Percentiles rank a stretch among this genome's conserved stretches.
Evolutionary conservation across 768 basidiomycete genomes (phyloP).

Genomic region (Hemileccinum rubropunctum): DNA sequence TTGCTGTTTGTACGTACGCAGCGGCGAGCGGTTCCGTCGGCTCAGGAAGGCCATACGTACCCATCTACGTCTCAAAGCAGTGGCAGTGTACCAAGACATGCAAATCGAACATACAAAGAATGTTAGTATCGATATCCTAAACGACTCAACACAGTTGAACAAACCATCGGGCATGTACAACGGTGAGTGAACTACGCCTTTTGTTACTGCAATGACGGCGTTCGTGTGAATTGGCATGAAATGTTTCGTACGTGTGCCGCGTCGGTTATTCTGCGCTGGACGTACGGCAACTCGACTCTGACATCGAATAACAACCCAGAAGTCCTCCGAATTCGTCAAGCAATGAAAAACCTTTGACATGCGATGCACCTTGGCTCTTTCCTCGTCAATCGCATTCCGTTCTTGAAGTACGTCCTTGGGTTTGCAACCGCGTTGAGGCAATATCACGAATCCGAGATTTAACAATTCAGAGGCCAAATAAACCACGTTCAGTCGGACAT

Average conservation of each 20-base stretch:
- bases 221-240: not conserved
- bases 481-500: conserved; percentile 40
- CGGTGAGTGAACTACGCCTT: conserved; percentile 35
- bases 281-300: conserved; percentile 26
- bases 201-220: not conserved
- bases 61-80: conserved; percentile 48
- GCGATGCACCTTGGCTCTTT: conserved; percentile 32
- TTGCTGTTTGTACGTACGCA: conserved; percentile 43
- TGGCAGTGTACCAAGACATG: conserved; percentile 37
- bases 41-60: conserved; percentile 51
- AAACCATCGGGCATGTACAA: conserved; percentile 41
- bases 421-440: conserved; percentile 50
- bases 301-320: conserved; percentile 22
- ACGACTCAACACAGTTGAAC: conserved; percentile 33
- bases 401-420: conserved; percentile 49
- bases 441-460: conserved; percentile 49
- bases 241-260: conserved; percentile 21
- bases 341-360: conserved; percentile 20
- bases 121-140: conserved; percentile 27
- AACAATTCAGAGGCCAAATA: conserved; percentile 45
- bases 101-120: conserved; percentile 34
- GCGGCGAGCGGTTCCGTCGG: conserved; percentile 53
- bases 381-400: conserved; percentile 34
- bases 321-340: conserved; percentile 15
- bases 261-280: conserved; percentile 20